These are phyloP conservation scores for Chrysoporthe cubensis DNA, from an alignment of 2,329 filamentous ascomycete species.

Conservation along the genomic window DNA sequence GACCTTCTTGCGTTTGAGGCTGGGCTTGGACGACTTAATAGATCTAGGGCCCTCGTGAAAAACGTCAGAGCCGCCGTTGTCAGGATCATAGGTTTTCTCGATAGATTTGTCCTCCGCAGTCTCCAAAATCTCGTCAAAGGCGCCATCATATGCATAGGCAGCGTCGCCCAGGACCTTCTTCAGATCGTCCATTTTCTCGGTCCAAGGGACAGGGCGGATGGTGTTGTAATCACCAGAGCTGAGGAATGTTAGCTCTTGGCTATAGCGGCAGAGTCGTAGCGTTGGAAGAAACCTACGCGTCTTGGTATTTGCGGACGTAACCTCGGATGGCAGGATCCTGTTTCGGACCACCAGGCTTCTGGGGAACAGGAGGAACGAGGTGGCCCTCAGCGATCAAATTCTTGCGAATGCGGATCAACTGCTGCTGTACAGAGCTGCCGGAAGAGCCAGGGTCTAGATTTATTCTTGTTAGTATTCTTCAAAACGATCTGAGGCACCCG, in stretches of 20 bases:
- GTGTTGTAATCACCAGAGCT: constrained; percentile 32
- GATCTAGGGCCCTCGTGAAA: neutral
- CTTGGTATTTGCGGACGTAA: constrained; percentile 36
- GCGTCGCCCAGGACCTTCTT: constrained; percentile 38
- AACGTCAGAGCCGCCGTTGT: neutral
- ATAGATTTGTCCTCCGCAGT: neutral
- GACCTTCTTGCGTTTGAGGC: neutral
- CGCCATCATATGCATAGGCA: constrained; percentile 2
- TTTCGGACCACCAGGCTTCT: constrained; percentile 33
- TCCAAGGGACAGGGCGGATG: constrained; percentile 38
- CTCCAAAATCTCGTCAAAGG: neutral
- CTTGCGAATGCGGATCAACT: constrained; percentile 41
- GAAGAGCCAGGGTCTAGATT: constrained; percentile 43
- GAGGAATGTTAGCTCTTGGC: neutral
- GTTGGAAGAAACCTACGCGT: constrained; percentile 23
- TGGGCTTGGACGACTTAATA: too few relatives aligned
- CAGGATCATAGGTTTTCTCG: neutral
- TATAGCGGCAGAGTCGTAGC: too few relatives aligned
- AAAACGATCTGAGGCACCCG: too few relatives aligned
- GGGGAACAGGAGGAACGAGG: constrained; percentile 43
- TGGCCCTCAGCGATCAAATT: constrained; percentile 45
- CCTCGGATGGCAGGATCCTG: constrained; percentile 39
- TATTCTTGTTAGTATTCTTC: neutral
- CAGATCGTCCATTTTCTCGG: constrained; percentile 40
- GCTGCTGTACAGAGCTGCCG: constrained; percentile 44